Conservation (phyloP, 352 stramenopile species). For the Globisporangium megalacanthum region DNA sequence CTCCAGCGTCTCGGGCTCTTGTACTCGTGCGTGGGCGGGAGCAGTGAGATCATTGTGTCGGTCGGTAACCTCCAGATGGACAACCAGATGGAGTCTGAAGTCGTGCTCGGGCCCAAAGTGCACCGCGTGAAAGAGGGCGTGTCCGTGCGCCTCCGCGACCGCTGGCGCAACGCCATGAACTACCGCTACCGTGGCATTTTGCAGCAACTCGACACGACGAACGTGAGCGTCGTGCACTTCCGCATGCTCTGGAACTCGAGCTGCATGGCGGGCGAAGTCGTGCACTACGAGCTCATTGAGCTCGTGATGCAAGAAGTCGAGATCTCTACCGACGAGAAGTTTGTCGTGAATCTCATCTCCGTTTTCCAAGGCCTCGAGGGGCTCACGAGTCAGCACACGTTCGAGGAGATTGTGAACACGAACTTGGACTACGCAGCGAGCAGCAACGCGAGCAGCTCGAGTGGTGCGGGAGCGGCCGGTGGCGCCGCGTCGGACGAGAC, state of each 20-base stretch:
- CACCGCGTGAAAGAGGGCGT: conserved; percentile 84
- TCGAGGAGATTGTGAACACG: conserved; percentile 79
- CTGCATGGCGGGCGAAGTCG: conserved; percentile 72
- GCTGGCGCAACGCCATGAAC: conserved; percentile 79
- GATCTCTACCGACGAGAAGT: conserved; percentile 87
- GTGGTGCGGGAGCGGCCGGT: conserved; percentile 8
- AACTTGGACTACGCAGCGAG: conserved; percentile 52
- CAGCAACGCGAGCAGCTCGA: conserved; percentile 14
- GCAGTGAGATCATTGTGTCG: conserved; percentile 76
- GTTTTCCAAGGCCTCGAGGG: conserved; percentile 84
- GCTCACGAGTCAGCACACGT: conserved; percentile 63
- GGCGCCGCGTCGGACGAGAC: conserved; percentile 8
- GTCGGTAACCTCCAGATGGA: conserved; percentile 87
- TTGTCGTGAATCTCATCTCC: conserved; percentile 86
- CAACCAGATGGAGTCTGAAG: conserved; percentile 86
- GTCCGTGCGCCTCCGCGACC: conserved; percentile 75
- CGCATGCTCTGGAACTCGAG: conserved; percentile 84
- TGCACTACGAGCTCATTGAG: conserved; percentile 82
- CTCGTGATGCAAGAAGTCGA: conserved; percentile 86
- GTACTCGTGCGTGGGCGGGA: conserved; percentile 73
- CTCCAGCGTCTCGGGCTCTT: conserved; percentile 73
- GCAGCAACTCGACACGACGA: conserved; percentile 65
- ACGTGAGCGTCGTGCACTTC: conserved; percentile 75
- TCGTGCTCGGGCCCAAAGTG: conserved; percentile 78
- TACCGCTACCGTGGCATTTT: conserved; percentile 82